Evolutionary conservation across 805 yeast genomes (phyloP).

Genomic region (Cyberlindnera nakhonratchasimensis): DNA sequence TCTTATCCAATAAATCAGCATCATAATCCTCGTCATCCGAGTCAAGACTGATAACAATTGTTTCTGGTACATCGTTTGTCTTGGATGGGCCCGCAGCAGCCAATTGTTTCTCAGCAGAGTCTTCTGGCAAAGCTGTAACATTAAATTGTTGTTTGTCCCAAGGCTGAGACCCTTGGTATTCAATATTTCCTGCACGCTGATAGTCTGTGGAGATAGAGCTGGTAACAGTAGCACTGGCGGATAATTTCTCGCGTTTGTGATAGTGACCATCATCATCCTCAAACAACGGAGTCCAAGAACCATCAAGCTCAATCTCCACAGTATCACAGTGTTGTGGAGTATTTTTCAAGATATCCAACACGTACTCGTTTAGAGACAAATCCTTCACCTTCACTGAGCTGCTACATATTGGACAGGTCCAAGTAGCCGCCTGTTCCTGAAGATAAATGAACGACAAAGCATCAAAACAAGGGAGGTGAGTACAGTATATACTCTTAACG

Average conservation of each 20-base stretch:
- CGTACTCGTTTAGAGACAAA: constrained; percentile 72
- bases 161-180: no score
- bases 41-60: constrained; percentile 19
- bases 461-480: constrained; percentile 88
- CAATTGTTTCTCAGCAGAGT: not conserved
- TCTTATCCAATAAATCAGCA: not conserved
- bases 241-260: constrained; percentile 1
- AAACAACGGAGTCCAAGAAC: constrained; percentile 56
- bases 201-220: not conserved
- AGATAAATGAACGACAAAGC: constrained; percentile 67
- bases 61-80: constrained; percentile 1
- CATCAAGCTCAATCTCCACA: constrained; percentile 67
- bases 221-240: no score
- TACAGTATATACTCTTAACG: constrained; percentile 63
- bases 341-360: constrained; percentile 52
- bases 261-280: constrained; percentile 26
- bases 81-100: not conserved
- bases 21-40: constrained; percentile 20
- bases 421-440: constrained; percentile 76
- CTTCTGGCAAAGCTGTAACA: not conserved
- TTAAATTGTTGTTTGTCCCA: not conserved
- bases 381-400: constrained; percentile 47
- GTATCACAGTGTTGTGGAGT: constrained; percentile 57
- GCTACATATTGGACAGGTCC: constrained; percentile 88
- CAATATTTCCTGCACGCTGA: no score